Evolutionary conservation across 2,329 filamentous ascomycete genomes (phyloP).

Genomic region (Hypoxylon sp.): DNA sequence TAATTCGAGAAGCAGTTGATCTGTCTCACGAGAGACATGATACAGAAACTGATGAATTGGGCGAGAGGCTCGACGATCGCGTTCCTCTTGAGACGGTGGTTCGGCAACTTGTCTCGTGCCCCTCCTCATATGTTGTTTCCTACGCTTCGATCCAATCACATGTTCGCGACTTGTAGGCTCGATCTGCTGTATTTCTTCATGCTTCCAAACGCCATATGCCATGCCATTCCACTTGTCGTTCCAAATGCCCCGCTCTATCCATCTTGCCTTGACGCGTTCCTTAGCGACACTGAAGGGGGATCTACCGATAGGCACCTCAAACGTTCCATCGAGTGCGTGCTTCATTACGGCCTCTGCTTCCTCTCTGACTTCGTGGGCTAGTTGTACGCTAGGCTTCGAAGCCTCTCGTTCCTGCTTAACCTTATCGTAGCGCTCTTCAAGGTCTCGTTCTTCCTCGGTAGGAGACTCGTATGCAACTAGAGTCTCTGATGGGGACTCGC

Average conservation of each 20-base stretch:
- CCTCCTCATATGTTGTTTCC: background rate
- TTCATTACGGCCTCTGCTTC: conserved; percentile 1
- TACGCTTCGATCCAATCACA: background rate
- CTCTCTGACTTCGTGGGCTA: background rate
- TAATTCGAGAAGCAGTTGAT: conserved; percentile 8
- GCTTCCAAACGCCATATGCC: conserved; percentile 22
- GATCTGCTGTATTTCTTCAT: too few relatives aligned
- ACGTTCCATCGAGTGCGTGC: background rate
- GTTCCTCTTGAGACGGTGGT: background rate
- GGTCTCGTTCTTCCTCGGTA: background rate
- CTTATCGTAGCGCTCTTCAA: background rate
- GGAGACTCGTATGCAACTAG: background rate
- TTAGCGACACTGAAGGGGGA: background rate
- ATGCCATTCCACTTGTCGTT: conserved; percentile 24
- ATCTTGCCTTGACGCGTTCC: conserved; percentile 30
- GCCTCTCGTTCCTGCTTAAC: background rate
- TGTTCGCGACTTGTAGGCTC: too few relatives aligned
- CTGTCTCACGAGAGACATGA: conserved; percentile 22
- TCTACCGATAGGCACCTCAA: background rate
- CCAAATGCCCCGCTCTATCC: conserved; percentile 43
- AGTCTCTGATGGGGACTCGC: background rate
- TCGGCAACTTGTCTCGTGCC: background rate
- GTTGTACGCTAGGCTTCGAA: conserved; percentile 1
- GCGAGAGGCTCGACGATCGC: conserved; percentile 25
- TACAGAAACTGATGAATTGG: conserved; percentile 33